Evolutionary conservation across 345 rosid species (phyloP).

Genomic region (Passiflora organensis): DNA sequence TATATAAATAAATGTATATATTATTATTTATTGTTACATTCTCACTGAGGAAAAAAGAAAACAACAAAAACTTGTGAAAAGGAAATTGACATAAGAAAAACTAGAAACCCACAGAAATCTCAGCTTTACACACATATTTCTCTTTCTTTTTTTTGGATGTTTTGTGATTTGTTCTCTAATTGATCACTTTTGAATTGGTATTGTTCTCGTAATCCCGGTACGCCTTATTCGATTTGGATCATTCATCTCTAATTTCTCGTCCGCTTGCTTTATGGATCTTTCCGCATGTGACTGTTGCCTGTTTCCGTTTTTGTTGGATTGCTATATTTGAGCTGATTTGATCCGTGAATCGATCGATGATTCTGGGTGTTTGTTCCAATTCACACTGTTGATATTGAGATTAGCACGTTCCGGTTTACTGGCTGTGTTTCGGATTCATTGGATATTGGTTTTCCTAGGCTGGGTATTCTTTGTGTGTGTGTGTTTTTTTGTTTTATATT

Average conservation of each 20-base stretch:
- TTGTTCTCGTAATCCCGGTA: slow-evolving; percentile 26
- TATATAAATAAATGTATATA: no score
- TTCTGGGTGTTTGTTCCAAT: slow-evolving; percentile 14
- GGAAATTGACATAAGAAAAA: neutral
- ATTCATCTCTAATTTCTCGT: slow-evolving; percentile 7
- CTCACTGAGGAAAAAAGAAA: neutral
- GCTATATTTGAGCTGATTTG: slow-evolving; percentile 12
- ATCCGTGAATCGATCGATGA: slow-evolving; percentile 16
- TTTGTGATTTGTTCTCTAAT: slow-evolving; percentile 23
- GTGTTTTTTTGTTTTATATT: no score
- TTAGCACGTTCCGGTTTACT: slow-evolving; percentile 7
- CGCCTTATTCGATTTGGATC: slow-evolving; percentile 18
- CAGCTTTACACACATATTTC: neutral
- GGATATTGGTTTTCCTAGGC: slow-evolving; percentile 9
- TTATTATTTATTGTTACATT: no score
- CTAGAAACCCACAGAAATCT: neutral
- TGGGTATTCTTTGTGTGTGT: neutral
- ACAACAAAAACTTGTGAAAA: neutral
- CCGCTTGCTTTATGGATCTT: slow-evolving; percentile 19
- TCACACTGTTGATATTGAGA: neutral
- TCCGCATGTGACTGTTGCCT: neutral
- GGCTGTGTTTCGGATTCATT: slow-evolving; percentile 24
- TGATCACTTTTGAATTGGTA: slow-evolving; percentile 24
- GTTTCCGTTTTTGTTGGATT: neutral
- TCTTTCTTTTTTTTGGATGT: slow-evolving; percentile 14